Conservation (phyloP, 441 rosid genomes). For the Adansonia rubrostipa region DNA sequence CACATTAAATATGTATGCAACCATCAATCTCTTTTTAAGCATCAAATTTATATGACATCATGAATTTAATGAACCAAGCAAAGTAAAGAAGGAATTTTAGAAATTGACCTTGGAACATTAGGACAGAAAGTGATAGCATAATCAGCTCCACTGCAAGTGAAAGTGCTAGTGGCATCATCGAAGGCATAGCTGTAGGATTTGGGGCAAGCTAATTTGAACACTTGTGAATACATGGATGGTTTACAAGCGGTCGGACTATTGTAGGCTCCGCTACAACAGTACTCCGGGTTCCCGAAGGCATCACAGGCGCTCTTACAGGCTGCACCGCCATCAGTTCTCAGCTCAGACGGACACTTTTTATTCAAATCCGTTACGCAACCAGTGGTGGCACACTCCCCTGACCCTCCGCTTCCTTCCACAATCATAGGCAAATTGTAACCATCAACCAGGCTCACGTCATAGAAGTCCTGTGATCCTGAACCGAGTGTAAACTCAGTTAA, state of each 20-base stretch:
- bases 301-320: conserved; percentile 67
- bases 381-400: conserved; percentile 49
- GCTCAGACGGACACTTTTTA: conserved; percentile 52
- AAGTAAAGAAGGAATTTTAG: not conserved
- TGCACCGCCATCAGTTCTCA: conserved; percentile 35
- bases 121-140: conserved; percentile 58
- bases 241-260: conserved; percentile 45
- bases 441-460: conserved; percentile 68
- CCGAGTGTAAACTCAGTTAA: conserved; percentile 70
- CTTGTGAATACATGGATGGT: conserved; percentile 50
- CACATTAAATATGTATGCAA: not conserved
- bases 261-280: conserved; percentile 53
- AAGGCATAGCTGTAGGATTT: conserved; percentile 59
- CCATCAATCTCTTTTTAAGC: not conserved
- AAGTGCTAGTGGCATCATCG: conserved; percentile 60
- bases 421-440: conserved; percentile 60
- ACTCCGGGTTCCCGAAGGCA: conserved; percentile 52
- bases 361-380: conserved; percentile 58
- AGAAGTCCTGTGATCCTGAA: conserved; percentile 59
- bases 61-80: not conserved
- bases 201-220: conserved; percentile 56
- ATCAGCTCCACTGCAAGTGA: conserved; percentile 54
- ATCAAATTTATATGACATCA: not conserved
- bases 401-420: conserved; percentile 47
- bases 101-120: conserved; percentile 36